Evolutionary conservation across 441 rosid species (phyloP), one percentile per base, ranked within the genome.

Genomic region (Bocquillonia castaneifolia): DNA sequence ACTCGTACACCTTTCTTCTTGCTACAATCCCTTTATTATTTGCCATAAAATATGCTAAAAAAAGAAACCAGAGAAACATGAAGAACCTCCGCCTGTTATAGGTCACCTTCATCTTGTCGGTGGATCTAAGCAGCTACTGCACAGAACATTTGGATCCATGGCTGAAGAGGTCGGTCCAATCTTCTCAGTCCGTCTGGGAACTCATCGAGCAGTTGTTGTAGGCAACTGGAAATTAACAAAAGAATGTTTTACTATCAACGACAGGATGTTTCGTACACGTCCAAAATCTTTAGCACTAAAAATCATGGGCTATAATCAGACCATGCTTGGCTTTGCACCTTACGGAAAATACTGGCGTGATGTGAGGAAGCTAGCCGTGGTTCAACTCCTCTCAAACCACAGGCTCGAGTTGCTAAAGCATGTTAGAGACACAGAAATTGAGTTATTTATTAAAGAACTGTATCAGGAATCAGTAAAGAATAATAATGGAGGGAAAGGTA

Each of bases 211-310:
- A 5, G 53, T 80, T 1, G 80, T 85, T 40, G 78, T 82, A 8
- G 83, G 81, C 59, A 64, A 64, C 54, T 64, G 79, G 79, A 77
- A 83, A 66, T 58, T 74, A 10, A 77, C 78, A 15, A 80, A 70
- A 36, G 84, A 83, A 44, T 78, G 85, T 48, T 81, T 83, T 60
- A 83, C 83, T 6, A 64, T 68, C 1, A 69, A 85, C 18, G 86
- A 85, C 72, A 68, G 20, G 62, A 56, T 71, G 53, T 74, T 85
- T 51, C 26, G 70, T 5, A 23, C 77, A 13, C 82, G 85, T 56
- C 87, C 86, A 7, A 45, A 48, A 23, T 62, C 53, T 57, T 29
- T 77, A 15, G 78, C 83, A 1, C 0, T 26, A 2, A 70, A 70
- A 53, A 32, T 77, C 57, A 68, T 82, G 76, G 83, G 77, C 0